Percentiles rank a stretch among this genome's conserved stretches.
phyloP scores from a whole-genome alignment of 2,329 filamentous ascomycete genomes.

The Trichoderma arundinaceum region DNA sequence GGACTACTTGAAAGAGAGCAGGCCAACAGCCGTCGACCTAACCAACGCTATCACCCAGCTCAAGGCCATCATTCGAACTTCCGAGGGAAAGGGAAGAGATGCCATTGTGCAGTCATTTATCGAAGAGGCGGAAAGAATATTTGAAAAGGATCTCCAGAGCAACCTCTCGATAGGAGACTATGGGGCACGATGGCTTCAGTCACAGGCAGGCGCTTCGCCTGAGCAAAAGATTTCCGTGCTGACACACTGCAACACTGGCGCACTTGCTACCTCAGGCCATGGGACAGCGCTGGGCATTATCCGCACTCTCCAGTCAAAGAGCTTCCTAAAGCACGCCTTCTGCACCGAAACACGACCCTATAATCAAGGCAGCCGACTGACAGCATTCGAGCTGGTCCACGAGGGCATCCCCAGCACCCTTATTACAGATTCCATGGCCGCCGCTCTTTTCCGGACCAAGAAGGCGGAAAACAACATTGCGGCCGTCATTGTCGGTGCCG shows the following conservation, averaged over 20 bases:
- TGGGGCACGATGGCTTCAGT: constrained; percentile 82
- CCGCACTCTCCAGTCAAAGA: constrained; percentile 73
- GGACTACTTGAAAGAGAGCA: constrained; percentile 84
- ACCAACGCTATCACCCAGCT: constrained; percentile 87
- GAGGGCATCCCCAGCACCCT: constrained; percentile 90
- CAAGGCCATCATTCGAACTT: constrained; percentile 64
- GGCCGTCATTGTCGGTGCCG: constrained; percentile 91
- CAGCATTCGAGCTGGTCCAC: constrained; percentile 94
- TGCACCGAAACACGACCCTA: constrained; percentile 98
- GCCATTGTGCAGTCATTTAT: constrained; percentile 74
- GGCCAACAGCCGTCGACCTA: constrained; percentile 94
- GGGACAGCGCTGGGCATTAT: constrained; percentile 95
- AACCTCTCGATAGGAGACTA: constrained; percentile 84
- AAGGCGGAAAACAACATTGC: constrained; percentile 71
- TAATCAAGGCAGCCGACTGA: constrained; percentile 94
- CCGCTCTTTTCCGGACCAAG: constrained; percentile 73
- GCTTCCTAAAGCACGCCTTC: constrained; percentile 79
- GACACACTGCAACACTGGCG: constrained; percentile 98
- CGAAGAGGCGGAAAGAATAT: constrained; percentile 80
- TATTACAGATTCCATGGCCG: constrained; percentile 96
- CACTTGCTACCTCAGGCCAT: constrained; percentile 95
- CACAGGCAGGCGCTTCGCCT: constrained; percentile 57
- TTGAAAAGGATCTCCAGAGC: constrained; percentile 83
- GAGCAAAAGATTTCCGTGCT: constrained; percentile 73
- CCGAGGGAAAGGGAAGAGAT: constrained; percentile 51